Conservation (phyloP, 495 filamentous ascomycete genomes). For the Tricharina praecox region DNA sequence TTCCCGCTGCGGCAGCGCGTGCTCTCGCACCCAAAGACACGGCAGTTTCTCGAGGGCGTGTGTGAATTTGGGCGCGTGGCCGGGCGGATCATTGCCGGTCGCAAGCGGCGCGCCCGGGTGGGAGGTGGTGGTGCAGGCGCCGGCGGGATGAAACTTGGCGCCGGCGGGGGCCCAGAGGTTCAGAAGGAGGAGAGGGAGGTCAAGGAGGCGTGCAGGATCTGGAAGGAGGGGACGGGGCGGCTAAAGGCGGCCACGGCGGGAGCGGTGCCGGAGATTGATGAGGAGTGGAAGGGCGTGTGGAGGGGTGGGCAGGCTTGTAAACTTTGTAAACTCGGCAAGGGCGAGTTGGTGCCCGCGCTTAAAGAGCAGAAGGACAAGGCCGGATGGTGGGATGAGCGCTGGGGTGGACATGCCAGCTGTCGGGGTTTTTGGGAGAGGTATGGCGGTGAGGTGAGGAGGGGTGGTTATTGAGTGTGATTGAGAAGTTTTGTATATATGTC, state of each 20-base stretch:
- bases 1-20: slow-evolving; percentile 40
- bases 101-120: slow-evolving; percentile 60
- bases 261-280: slow-evolving; percentile 48
- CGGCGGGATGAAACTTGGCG: slow-evolving; percentile 95
- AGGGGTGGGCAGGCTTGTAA: slow-evolving; percentile 57
- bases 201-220: slow-evolving; percentile 54
- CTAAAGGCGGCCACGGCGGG: slow-evolving; percentile 36
- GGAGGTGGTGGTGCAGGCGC: slow-evolving; percentile 45
- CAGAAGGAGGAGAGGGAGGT: slow-evolving; percentile 77
- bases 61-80: slow-evolving; percentile 46
- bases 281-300: slow-evolving; percentile 40
- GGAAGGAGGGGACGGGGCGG: slow-evolving; percentile 50
- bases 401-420: slow-evolving; percentile 61
- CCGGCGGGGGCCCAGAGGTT: slow-evolving; percentile 47
- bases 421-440: slow-evolving; percentile 70
- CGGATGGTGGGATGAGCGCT: slow-evolving; percentile 89
- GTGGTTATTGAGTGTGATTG: not conserved
- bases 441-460: slow-evolving; percentile 20
- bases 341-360: slow-evolving; percentile 59
- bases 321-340: slow-evolving; percentile 71
- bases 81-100: slow-evolving; percentile 68
- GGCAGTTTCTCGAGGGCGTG: slow-evolving; percentile 37
- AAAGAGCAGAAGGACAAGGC: slow-evolving; percentile 72
- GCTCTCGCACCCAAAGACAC: slow-evolving; percentile 38
- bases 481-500: too few relatives aligned